Evolutionary conservation across 805 yeast genomes (phyloP), one percentile per base, ranked within the genome.

Genomic region (Danielia reshetovae): DNA sequence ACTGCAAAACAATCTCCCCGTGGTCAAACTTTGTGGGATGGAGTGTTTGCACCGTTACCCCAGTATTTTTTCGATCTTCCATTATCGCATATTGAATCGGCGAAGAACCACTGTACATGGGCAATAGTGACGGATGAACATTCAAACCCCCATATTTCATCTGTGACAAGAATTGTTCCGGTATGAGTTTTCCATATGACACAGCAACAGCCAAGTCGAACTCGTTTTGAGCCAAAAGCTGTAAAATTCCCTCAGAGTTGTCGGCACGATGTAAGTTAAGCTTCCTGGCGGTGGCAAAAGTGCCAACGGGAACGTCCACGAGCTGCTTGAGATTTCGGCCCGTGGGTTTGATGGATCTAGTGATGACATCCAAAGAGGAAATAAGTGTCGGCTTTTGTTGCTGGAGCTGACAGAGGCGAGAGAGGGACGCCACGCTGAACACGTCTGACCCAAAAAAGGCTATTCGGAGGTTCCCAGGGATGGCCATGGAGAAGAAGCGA

Each of bases 41-140:
- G 16, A 93, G 59, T 0, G 96, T 85, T 55, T 93, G 98, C 0
- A 93, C 74, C 0, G 96, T 76, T 12, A 87, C 95, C 0, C 97
- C 98, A 0, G 97, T 82, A 12, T 30, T 39, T 0, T 42, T 23
- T 44, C 82, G 88, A 26, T 69, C 68, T 39, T 83, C 75, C 49
- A 89, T 55, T 9, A 93, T 57, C 0, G 96, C 79, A 40, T 77
- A 70, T 42, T 90, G 97, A 4, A 93, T 60, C 0, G 98, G 98
- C 1, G 96, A 82, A 0, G 97, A 80, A 1, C 98, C 98, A 2
- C 87, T 74, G 47, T 85, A 77, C 29, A 61, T 63, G 0, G 98
- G 98, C 7, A 93, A 68, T 5, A 88, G 55, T 0, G 96, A 87
- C 0, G 98, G 98, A 55, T 93, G 98, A 1, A 93, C 87, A 52